Conservation (phyloP, 2,329 filamentous ascomycete species). For the Biscogniauxia mediterranea region DNA sequence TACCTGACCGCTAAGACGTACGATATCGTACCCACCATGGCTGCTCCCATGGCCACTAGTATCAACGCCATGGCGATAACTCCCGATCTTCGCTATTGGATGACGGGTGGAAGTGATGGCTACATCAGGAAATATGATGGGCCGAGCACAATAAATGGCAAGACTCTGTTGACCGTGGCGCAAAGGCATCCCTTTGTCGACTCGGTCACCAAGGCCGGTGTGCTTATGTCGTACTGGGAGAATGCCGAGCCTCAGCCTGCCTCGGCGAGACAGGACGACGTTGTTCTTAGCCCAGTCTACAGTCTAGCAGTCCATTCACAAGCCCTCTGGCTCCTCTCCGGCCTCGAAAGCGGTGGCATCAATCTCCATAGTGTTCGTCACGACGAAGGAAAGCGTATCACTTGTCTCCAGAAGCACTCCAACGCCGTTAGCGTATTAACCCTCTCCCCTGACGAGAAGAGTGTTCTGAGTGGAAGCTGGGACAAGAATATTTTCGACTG, state of each 20-base stretch:
- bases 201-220: constrained; percentile 91
- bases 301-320: constrained; percentile 88
- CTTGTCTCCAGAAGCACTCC: constrained; percentile 76
- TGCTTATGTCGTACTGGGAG: constrained; percentile 96
- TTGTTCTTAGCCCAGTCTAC: constrained; percentile 83
- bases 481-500: constrained; percentile 93
- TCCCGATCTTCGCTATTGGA: constrained; percentile 91
- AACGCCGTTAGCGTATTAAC: constrained; percentile 89
- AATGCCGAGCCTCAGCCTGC: constrained; percentile 72
- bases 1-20: constrained; percentile 78
- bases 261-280: constrained; percentile 50
- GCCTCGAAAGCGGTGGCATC: constrained; percentile 86
- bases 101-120: constrained; percentile 89
- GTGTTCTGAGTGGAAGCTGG: constrained; percentile 90
- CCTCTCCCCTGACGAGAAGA: constrained; percentile 80
- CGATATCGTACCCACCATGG: constrained; percentile 96
- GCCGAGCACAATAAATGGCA: constrained; percentile 90
- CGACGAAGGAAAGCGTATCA: constrained; percentile 88
- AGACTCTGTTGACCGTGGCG: constrained; percentile 88
- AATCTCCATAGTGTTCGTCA: constrained; percentile 92
- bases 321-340: constrained; percentile 87
- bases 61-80: constrained; percentile 92
- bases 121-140: constrained; percentile 98
- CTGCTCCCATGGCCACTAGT: constrained; percentile 90
- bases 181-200: constrained; percentile 97